phyloP scores from a whole-genome alignment of 768 basidiomycete genomes.

The Russula brevipes region DNA sequence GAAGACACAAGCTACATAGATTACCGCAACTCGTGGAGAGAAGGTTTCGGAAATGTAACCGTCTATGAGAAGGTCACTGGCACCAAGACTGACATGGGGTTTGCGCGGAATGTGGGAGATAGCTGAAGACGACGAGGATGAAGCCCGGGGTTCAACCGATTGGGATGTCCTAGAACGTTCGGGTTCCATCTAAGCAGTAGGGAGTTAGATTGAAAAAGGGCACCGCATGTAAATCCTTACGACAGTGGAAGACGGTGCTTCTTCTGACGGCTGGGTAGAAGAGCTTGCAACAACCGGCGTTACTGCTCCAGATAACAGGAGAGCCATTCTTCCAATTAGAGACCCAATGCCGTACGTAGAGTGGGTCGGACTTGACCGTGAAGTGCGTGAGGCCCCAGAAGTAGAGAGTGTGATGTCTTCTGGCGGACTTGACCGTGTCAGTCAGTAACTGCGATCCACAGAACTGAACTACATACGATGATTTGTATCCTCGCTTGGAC shows the following conservation, averaged over 20 bases:
- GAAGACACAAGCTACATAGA: conserved; percentile 7
- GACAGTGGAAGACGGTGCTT: background rate
- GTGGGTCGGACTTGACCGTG: background rate
- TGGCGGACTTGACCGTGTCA: background rate
- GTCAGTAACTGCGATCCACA: background rate
- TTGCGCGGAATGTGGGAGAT: background rate
- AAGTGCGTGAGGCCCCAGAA: background rate
- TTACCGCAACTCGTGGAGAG: background rate
- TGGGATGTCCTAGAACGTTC: background rate
- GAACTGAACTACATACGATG: background rate
- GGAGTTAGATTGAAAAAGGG: background rate
- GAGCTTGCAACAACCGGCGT: background rate
- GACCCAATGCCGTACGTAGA: background rate
- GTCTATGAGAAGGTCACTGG: background rate
- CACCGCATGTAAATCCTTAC: background rate
- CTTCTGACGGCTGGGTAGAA: background rate
- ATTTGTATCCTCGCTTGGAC: background rate
- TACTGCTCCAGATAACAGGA: background rate
- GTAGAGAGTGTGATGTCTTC: background rate
- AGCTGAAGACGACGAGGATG: background rate
- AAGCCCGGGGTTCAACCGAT: background rate
- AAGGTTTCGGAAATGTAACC: conserved; percentile 20
- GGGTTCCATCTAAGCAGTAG: background rate
- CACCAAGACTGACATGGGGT: too few species aligned
- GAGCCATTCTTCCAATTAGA: background rate